Conservation (phyloP, 495 filamentous ascomycete genomes). For the Cercophora newfieldiana region DNA sequence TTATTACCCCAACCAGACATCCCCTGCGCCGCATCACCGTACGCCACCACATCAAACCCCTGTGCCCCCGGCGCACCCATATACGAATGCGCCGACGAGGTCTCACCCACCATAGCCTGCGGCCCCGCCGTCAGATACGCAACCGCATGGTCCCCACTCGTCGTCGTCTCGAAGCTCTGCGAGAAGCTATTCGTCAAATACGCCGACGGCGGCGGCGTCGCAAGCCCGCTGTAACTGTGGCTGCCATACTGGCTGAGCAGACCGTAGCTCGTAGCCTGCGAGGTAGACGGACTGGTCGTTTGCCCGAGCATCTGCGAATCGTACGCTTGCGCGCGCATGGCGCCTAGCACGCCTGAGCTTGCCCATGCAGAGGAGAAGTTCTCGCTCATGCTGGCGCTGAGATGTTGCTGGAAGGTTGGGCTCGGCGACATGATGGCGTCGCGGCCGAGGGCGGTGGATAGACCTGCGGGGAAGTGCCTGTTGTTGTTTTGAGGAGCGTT, state of each 20-base stretch:
- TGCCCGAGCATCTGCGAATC: conserved; percentile 18
- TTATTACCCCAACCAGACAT: not conserved
- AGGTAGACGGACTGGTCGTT: not conserved
- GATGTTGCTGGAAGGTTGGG: conserved; percentile 42
- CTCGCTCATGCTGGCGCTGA: conserved; percentile 46
- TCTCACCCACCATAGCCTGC: not conserved
- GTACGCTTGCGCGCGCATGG: conserved; percentile 23
- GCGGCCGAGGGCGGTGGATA: conserved; percentile 26
- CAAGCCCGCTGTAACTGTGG: conserved; percentile 26
- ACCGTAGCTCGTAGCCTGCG: conserved; percentile 5
- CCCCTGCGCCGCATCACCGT: not conserved
- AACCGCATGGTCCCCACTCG: conserved; percentile 7
- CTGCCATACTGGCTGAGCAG: conserved; percentile 26
- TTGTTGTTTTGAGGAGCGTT: conserved; percentile 27
- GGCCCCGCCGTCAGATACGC: not conserved
- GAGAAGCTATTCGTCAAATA: conserved; percentile 29
- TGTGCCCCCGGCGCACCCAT: not conserved
- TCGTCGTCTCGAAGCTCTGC: conserved; percentile 22
- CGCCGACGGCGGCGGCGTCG: conserved; percentile 35
- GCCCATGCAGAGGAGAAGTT: conserved; percentile 45
- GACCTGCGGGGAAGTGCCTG: conserved; percentile 36
- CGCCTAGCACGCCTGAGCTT: conserved; percentile 7
- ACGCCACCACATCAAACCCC: not conserved
- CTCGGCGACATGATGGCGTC: conserved; percentile 47
- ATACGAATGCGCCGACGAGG: not conserved